Conservation (phyloP, 2,329 filamentous ascomycete genomes). For the Aspergillus thermomutatus region DNA sequence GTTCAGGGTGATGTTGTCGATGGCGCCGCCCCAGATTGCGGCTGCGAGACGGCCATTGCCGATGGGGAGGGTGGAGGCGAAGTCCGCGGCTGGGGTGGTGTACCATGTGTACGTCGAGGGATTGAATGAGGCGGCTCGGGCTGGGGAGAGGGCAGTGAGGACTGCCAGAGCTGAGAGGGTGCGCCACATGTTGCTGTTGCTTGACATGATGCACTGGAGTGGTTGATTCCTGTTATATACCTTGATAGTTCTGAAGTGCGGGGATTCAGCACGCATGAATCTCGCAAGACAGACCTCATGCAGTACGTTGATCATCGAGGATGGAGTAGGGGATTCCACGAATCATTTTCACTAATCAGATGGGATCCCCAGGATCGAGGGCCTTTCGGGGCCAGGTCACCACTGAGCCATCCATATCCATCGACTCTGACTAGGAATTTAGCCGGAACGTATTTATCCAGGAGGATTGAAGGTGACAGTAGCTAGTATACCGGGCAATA, state of each 20-base stretch:
- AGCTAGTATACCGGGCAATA: not conserved
- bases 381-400: too few species aligned
- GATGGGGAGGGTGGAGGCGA: constrained; percentile 14
- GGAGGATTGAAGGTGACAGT: not conserved
- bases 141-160: not conserved
- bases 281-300: too few species aligned
- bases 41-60: constrained; percentile 19
- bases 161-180: not conserved
- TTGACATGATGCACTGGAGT: not conserved
- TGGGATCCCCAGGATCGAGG: too few species aligned
- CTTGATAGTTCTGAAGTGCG: not conserved
- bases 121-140: not conserved
- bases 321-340: too few species aligned
- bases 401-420: too few species aligned
- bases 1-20: constrained; percentile 17
- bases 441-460: not conserved
- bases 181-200: not conserved
- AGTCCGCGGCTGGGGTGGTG: constrained; percentile 14
- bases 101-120: constrained; percentile 19
- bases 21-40: constrained; percentile 11
- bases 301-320: too few species aligned
- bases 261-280: too few species aligned
- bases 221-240: not conserved
- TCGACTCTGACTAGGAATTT: not conserved
- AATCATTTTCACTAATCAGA: too few species aligned